A percentile compares a stretch with the other conserved stretches of the same genome.
Conservation (phyloP, 1,139 yeast species). For the Debaryomyces sp. region DNA sequence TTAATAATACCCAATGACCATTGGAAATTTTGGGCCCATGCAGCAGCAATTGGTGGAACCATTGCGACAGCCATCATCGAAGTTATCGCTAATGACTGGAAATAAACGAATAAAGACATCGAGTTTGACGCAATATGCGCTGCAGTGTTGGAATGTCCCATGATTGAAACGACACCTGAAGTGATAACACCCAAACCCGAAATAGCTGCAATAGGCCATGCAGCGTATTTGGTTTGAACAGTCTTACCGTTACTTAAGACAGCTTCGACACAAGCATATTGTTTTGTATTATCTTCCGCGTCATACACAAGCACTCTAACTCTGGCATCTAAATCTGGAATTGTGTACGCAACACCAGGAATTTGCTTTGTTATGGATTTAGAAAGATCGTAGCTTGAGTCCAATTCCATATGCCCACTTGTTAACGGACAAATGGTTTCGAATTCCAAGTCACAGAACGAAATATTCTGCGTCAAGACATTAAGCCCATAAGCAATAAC, state of each 20-base stretch:
- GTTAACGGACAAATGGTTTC: conserved; percentile 75
- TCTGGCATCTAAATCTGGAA: conserved; percentile 94
- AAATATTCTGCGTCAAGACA: conserved; percentile 54
- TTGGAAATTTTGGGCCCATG: conserved; percentile 96
- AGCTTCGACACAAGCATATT: conserved; percentile 92
- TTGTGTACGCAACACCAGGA: conserved; percentile 83
- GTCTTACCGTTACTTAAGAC: conserved; percentile 85
- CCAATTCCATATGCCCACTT: conserved; percentile 83
- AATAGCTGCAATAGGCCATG: conserved; percentile 96
- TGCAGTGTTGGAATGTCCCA: conserved; percentile 91
- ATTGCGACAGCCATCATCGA: conserved; percentile 95
- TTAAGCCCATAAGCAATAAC: conserved; percentile 86
- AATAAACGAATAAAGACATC: conserved; percentile 87
- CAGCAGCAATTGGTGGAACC: conserved; percentile 96
- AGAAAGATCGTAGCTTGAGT: conserved; percentile 51
- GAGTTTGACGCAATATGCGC: conserved; percentile 97
- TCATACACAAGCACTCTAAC: conserved; percentile 73
- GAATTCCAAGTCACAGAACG: conserved; percentile 64
- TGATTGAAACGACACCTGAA: conserved; percentile 82
- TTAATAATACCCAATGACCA: conserved; percentile 95
- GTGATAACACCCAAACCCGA: conserved; percentile 86
- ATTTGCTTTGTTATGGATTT: conserved; percentile 50
- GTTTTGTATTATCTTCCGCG: conserved; percentile 36
- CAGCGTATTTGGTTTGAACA: conserved; percentile 90
- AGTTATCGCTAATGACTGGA: conserved; percentile 90